Evolutionary conservation across 2,329 filamentous ascomycete genomes (phyloP).

Genomic region (Fusarium longipes): DNA sequence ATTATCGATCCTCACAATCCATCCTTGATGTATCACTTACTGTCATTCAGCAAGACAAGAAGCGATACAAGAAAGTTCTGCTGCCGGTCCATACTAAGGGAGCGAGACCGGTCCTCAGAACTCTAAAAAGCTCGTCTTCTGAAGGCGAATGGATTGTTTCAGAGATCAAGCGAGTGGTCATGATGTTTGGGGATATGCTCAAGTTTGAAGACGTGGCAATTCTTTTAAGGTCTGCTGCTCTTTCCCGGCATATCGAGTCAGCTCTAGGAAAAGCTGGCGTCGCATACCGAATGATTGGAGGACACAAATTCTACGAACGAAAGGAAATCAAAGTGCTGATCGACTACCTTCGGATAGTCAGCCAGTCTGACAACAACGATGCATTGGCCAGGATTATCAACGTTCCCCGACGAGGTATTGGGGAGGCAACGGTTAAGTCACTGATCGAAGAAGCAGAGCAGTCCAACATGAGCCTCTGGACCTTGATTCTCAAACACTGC

Average conservation of each 20-base stretch:
- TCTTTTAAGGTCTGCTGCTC: conserved; percentile 82
- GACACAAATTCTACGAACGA: conserved; percentile 91
- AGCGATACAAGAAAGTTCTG: conserved; percentile 81
- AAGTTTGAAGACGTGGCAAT: conserved; percentile 84
- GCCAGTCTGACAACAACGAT: conserved; percentile 88
- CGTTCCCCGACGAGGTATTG: conserved; percentile 81
- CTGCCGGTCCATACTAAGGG: conserved; percentile 84
- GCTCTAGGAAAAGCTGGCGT: conserved; percentile 84
- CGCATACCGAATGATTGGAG: conserved; percentile 91
- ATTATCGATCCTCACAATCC: conserved; percentile 89
- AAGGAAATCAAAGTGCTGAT: conserved; percentile 87
- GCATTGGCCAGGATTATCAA: conserved; percentile 87
- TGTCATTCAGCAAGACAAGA: conserved; percentile 90
- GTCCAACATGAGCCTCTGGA: conserved; percentile 78
- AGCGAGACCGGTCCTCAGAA: conserved; percentile 82
- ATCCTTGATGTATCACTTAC: conserved; percentile 84
- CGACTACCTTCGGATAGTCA: conserved; percentile 88
- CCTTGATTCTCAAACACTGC: conserved; percentile 69
- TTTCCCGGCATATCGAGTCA: conserved; percentile 88
- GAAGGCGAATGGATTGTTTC: conserved; percentile 91
- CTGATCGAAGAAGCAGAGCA: conserved; percentile 82
- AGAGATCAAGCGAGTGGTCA: conserved; percentile 78
- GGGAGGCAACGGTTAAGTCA: conserved; percentile 79
- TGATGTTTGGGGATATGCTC: conserved; percentile 79
- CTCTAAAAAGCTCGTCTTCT: conserved; percentile 72